Evolutionary conservation across 495 filamentous ascomycete species (phyloP), one percentile per base, ranked within the genome.

Genomic region (Penicillium pancosmium): DNA sequence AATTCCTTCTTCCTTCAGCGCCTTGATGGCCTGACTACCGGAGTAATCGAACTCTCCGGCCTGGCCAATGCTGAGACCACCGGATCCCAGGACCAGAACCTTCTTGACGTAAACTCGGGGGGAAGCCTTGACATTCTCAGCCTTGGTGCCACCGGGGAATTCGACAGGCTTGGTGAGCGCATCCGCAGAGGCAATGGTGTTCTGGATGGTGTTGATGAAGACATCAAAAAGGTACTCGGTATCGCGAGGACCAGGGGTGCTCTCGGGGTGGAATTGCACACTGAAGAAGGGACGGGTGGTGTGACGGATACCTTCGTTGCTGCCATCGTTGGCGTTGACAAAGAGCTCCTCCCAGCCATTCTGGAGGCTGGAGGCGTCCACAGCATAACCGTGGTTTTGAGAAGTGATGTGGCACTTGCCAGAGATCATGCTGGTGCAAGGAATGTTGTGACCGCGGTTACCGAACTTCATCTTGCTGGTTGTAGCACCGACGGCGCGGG

Each of bases 41-140:
- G 95, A 98, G 76, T 98, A 98, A 74, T 98, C 94, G 69, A 98
- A 98, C 76, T 98, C 94, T 76, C 94, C 94, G 56, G 94, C 94
- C 76, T 98, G 94, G 58, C 94, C 94, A 81, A 98, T 98, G 71
- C 92, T 93, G 59, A 98, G 84, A 75, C 94, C 94, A 75, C 94
- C 94, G 76, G 88, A 91, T 40, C 94, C 94, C 70, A 98, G 91
- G 54, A 98, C 91, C 51, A 98, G 81, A n/a, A 98, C 94, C 80
- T 98, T 98, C 80, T 93, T 96, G 55, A 93, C 91, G 38, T 83
- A 78, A 19, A 97, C 89, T 51, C 85, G 84, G 6, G 94, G 93
- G 57, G 92, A 77, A 31, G 86, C 76, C 61, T 78, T 83, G 71
- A 85, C 79, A 65, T 93, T 95, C 67, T 96, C 92, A 60, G 85